Evolutionary conservation across 2,329 filamentous ascomycete genomes (phyloP).

Genomic region (Trichoderma sp.): DNA sequence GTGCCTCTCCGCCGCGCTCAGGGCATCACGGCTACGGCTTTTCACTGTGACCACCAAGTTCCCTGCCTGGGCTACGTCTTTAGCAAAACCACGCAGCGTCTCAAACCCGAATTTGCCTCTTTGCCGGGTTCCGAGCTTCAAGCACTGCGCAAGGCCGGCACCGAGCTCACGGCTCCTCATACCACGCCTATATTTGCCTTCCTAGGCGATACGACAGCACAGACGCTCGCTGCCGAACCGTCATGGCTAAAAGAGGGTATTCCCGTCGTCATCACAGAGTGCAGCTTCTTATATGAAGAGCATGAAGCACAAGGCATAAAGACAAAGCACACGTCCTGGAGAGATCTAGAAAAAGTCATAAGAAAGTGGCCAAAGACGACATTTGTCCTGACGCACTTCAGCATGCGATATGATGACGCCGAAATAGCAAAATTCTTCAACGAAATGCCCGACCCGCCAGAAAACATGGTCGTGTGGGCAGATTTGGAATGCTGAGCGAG

Average conservation of each 20-base stretch:
- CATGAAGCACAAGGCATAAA: slow-evolving; percentile 43
- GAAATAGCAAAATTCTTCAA: slow-evolving; percentile 42
- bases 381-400: slow-evolving; percentile 49
- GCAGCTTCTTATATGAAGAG: slow-evolving; percentile 45
- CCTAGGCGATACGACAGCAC: slow-evolving; percentile 46
- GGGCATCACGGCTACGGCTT: slow-evolving; percentile 41
- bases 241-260: slow-evolving; percentile 40
- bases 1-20: slow-evolving; percentile 37
- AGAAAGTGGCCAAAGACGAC: slow-evolving; percentile 41
- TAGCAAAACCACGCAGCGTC: slow-evolving; percentile 36
- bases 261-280: slow-evolving; percentile 48
- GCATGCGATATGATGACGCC: slow-evolving; percentile 42
- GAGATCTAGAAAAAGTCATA: slow-evolving; percentile 44
- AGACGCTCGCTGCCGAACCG: slow-evolving; percentile 38
- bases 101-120: slow-evolving; percentile 38
- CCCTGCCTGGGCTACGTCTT: slow-evolving; percentile 50
- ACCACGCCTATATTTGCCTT: slow-evolving; percentile 45
- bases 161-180: slow-evolving; percentile 40
- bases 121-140: slow-evolving; percentile 39
- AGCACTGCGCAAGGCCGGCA: slow-evolving; percentile 37
- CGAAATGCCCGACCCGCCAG: slow-evolving; percentile 37
- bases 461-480: slow-evolving; percentile 48
- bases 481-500: slow-evolving; percentile 35
- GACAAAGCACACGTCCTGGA: slow-evolving; percentile 49
- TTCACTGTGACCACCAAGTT: slow-evolving; percentile 46